phyloP scores from a whole-genome alignment of 2,329 filamentous ascomycete genomes.

The Trichoderma atrobrunneum region DNA sequence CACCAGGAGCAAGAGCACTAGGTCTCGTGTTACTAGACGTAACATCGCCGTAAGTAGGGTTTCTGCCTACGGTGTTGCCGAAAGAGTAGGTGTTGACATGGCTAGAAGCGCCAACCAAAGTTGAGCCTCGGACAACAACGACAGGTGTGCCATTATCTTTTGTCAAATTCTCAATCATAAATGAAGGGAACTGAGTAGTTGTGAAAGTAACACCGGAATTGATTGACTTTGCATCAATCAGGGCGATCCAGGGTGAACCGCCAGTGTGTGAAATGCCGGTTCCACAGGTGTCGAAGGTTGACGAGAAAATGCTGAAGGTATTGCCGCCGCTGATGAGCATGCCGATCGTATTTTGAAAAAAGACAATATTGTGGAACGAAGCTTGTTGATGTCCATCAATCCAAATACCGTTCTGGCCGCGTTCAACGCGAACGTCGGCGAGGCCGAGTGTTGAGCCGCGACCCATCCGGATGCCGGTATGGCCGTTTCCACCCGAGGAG shows the following conservation, averaged over 20 bases:
- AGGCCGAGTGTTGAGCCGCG: conserved; percentile 42
- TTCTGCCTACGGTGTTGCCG: conserved; percentile 41
- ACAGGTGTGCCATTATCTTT: conserved; percentile 40
- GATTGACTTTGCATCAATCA: conserved; percentile 40
- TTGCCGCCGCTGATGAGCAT: conserved; percentile 32
- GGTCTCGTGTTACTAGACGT: conserved; percentile 34
- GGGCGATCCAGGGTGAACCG: conserved; percentile 39
- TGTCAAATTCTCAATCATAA: conserved; percentile 43
- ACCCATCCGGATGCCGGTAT: conserved; percentile 41
- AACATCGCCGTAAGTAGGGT: conserved; percentile 39
- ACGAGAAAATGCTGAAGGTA: conserved; percentile 40
- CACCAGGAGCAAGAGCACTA: conserved; percentile 36
- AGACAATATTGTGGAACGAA: conserved; percentile 43
- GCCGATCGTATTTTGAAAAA: conserved; percentile 41
- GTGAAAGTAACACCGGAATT: conserved; percentile 42
- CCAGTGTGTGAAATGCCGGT: conserved; percentile 37
- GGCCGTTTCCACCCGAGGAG: conserved; percentile 36
- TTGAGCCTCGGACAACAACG: conserved; percentile 33
- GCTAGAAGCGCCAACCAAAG: conserved; percentile 29
- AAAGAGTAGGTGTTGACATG: conserved; percentile 42
- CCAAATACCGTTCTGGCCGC: conserved; percentile 43
- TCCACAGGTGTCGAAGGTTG: conserved; percentile 41
- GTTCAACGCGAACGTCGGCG: conserved; percentile 41
- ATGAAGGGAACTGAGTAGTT: conserved; percentile 39
- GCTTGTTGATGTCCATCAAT: conserved; percentile 44